These are phyloP conservation scores for Austroboletus festivus DNA, from an alignment of 768 basidiomycete species.

Conservation along the genomic window DNA sequence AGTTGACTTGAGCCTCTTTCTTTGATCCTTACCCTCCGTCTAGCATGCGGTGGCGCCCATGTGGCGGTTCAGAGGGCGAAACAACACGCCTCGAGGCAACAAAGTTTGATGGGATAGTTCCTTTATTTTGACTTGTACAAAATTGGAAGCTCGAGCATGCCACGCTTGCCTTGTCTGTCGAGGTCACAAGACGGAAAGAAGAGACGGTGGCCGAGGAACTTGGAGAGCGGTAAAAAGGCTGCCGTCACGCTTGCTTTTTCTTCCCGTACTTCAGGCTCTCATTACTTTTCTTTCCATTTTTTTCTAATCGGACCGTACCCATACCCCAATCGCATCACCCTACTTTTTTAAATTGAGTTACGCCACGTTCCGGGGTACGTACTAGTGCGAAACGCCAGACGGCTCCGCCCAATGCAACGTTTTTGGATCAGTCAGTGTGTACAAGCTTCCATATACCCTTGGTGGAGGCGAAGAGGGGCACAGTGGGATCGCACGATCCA, in stretches of 20 bases:
- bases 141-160: slow-evolving; percentile 1
- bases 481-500: neutral
- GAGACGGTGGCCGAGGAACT: neutral
- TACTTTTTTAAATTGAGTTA: neutral
- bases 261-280: neutral
- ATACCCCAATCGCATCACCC: slow-evolving; percentile 3
- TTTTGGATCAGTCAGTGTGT: neutral
- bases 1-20: neutral
- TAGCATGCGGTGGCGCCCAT: slow-evolving; percentile 17
- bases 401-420: slow-evolving; percentile 13
- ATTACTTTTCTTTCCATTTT: neutral
- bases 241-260: neutral
- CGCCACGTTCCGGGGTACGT: slow-evolving; percentile 32
- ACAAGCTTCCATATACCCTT: neutral
- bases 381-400: slow-evolving; percentile 13
- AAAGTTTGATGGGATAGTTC: slow-evolving; percentile 25
- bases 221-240: too few relatives aligned
- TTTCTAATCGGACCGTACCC: neutral
- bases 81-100: slow-evolving; percentile 26
- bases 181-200: slow-evolving; percentile 14
- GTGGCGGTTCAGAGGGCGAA: slow-evolving; percentile 10
- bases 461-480: neutral
- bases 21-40: too few relatives aligned
- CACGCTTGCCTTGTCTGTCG: slow-evolving; percentile 1
- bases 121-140: neutral